A percentile compares a stretch with the other conserved stretches of the same genome.
phyloP scores from a whole-genome alignment of 1,284 basidiomycete genomes.

The Vanrija pseudolonga region DNA sequence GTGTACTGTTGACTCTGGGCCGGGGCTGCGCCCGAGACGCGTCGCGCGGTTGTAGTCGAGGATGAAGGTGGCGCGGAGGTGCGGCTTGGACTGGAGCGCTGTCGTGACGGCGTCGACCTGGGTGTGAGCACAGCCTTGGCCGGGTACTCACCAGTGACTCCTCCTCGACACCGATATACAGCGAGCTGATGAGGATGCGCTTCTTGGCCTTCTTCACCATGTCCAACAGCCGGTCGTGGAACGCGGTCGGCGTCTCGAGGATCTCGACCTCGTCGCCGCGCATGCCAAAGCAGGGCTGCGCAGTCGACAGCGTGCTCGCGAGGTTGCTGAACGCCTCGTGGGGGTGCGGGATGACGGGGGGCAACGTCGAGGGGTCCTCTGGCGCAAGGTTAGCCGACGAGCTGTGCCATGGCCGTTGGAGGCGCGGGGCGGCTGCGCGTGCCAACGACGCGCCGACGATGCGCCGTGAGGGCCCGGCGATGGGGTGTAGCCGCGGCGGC shows the following conservation, averaged over 20 bases:
- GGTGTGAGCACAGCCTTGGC: slow-evolving; percentile 3
- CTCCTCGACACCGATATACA: slow-evolving; percentile 74
- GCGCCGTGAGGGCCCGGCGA: not conserved
- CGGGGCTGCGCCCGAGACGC: slow-evolving; percentile 57
- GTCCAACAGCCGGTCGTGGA: slow-evolving; percentile 51
- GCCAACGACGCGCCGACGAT: not conserved
- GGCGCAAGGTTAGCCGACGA: not conserved
- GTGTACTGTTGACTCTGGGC: slow-evolving; percentile 61
- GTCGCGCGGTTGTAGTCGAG: slow-evolving; percentile 91
- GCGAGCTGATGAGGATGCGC: slow-evolving; percentile 79
- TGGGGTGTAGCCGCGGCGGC: not conserved
- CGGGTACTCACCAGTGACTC: slow-evolving; percentile 59
- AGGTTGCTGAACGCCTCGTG: slow-evolving; percentile 33
- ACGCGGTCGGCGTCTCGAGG: slow-evolving; percentile 48
- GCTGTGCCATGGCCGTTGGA: not conserved
- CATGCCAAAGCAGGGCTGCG: slow-evolving; percentile 50
- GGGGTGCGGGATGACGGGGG: slow-evolving; percentile 9
- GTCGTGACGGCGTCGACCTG: slow-evolving; percentile 66
- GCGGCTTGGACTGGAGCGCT: slow-evolving; percentile 60
- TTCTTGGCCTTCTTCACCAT: slow-evolving; percentile 68
- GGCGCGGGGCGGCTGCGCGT: not conserved
- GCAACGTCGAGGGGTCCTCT: not conserved
- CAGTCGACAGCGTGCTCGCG: slow-evolving; percentile 20
- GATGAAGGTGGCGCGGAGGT: slow-evolving; percentile 68
- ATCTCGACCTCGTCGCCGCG: slow-evolving; percentile 48